A percentile compares a stretch with the other conserved stretches of the same genome.
Conservation (phyloP, 495 filamentous ascomycete species). For the Neurospora cerealis region DNA sequence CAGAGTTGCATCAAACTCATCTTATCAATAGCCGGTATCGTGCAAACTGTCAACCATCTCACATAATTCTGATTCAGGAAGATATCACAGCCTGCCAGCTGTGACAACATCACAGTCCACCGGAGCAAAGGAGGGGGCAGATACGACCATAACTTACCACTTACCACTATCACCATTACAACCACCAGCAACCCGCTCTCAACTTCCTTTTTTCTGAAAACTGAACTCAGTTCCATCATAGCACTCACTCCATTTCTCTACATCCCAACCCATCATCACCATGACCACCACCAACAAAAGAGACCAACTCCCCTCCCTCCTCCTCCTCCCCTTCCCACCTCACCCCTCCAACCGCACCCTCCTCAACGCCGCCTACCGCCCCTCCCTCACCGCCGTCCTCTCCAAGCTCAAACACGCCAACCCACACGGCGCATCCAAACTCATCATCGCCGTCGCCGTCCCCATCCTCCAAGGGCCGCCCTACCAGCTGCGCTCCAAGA, state of each 20-base stretch:
- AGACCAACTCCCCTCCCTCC: slow-evolving; percentile 35
- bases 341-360: slow-evolving; percentile 28
- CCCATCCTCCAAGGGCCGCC: slow-evolving; percentile 35
- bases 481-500: slow-evolving; percentile 35
- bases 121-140: neutral
- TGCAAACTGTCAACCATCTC: neutral
- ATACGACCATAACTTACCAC: neutral
- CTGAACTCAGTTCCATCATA: neutral
- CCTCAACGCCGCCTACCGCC: slow-evolving; percentile 47
- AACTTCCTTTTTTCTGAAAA: neutral
- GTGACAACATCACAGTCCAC: neutral
- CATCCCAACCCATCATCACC: neutral
- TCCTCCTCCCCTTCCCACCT: slow-evolving; percentile 50
- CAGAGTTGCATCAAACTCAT: neutral
- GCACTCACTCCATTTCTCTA: neutral
- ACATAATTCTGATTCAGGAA: neutral
- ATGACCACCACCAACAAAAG: slow-evolving; percentile 5
- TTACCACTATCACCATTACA: neutral
- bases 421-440: slow-evolving; percentile 25
- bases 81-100: neutral
- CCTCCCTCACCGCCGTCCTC: slow-evolving; percentile 39
- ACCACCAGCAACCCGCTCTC: neutral
- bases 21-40: neutral
- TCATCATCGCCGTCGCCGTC: slow-evolving; percentile 46
- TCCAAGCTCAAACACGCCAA: slow-evolving; percentile 28